These are phyloP conservation scores for Fragilaria radians DNA, from an alignment of 108 stramenopile species.

Conservation along the genomic window DNA sequence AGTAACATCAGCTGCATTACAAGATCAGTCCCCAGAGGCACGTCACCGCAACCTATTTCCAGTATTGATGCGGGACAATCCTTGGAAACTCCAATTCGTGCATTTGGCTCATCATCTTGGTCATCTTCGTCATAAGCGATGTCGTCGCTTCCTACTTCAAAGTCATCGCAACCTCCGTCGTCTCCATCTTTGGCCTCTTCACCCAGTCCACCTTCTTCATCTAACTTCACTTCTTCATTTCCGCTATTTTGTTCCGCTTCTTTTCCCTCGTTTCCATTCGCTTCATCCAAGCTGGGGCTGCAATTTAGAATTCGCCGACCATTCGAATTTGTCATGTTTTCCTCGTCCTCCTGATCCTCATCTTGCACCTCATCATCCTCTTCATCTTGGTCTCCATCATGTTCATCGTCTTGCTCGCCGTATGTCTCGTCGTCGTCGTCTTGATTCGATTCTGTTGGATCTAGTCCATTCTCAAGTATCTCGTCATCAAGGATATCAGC, in stretches of 20 bases:
- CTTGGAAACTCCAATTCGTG: slow-evolving; percentile 14
- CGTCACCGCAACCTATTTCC: slow-evolving; percentile 82
- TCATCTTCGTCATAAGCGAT: slow-evolving; percentile 12
- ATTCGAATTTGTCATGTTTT: no score
- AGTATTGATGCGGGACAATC: slow-evolving; percentile 46
- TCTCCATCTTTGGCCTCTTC: no score
- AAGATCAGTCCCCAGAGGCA: slow-evolving; percentile 51
- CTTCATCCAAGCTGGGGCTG: no score
- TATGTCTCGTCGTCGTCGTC: slow-evolving; percentile 22
- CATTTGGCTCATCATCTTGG: slow-evolving; percentile 15
- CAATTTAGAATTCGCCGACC: no score
- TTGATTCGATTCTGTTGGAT: slow-evolving; percentile 18
- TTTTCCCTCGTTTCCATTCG: slow-evolving; percentile 24
- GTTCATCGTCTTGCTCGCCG: slow-evolving; percentile 6
- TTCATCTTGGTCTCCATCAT: slow-evolving; percentile 25
- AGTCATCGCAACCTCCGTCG: slow-evolving; percentile 5
- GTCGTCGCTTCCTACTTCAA: no score
- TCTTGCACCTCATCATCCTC: slow-evolving; percentile 17
- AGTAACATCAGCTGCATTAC: slow-evolving; percentile 25
- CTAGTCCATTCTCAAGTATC: background rate
- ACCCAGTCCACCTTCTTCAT: no score
- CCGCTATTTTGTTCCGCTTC: slow-evolving; percentile 6
- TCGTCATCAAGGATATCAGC: slow-evolving; percentile 2
- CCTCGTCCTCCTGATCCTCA: slow-evolving; percentile 27
- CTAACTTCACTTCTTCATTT: slow-evolving; percentile 5